phyloP scores from a whole-genome alignment of 768 basidiomycete genomes.

The Crepidotus variabilis region DNA sequence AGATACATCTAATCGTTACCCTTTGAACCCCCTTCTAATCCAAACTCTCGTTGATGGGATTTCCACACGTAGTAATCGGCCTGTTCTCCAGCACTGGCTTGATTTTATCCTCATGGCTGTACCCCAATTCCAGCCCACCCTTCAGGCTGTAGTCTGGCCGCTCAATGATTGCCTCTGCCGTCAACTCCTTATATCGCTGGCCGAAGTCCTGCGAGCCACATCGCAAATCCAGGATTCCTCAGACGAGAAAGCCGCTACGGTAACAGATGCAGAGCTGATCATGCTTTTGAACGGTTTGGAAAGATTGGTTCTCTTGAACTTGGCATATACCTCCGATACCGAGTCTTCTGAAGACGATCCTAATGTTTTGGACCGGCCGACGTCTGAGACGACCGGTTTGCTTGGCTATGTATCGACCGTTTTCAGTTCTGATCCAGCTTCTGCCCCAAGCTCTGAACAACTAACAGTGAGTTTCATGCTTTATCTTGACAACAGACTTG shows the following conservation, averaged over 20 bases:
- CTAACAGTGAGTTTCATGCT: constrained; percentile 42
- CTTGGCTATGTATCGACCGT: constrained; percentile 91
- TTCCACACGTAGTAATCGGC: constrained; percentile 59
- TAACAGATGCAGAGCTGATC: constrained; percentile 78
- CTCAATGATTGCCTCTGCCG: constrained; percentile 77
- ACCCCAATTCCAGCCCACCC: constrained; percentile 74
- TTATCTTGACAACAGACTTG: not conserved
- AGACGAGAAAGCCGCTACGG: constrained; percentile 41
- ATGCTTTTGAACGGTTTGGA: constrained; percentile 86
- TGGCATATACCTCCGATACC: constrained; percentile 53
- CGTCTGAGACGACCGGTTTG: constrained; percentile 58
- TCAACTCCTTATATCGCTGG: constrained; percentile 57
- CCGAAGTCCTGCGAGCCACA: constrained; percentile 48
- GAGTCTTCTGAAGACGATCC: constrained; percentile 55
- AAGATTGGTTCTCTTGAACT: constrained; percentile 69
- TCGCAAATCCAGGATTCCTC: constrained; percentile 29
- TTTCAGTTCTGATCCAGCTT: constrained; percentile 68
- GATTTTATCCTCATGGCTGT: constrained; percentile 93
- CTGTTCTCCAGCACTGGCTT: constrained; percentile 92
- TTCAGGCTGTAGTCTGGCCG: constrained; percentile 65
- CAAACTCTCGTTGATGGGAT: constrained; percentile 84
- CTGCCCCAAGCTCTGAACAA: constrained; percentile 47
- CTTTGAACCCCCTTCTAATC: constrained; percentile 68
- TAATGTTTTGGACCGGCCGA: constrained; percentile 45
- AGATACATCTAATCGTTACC: constrained; percentile 36